phyloP scores from a whole-genome alignment of 176 grass and related monocot species.

The Oryza officinalis region DNA sequence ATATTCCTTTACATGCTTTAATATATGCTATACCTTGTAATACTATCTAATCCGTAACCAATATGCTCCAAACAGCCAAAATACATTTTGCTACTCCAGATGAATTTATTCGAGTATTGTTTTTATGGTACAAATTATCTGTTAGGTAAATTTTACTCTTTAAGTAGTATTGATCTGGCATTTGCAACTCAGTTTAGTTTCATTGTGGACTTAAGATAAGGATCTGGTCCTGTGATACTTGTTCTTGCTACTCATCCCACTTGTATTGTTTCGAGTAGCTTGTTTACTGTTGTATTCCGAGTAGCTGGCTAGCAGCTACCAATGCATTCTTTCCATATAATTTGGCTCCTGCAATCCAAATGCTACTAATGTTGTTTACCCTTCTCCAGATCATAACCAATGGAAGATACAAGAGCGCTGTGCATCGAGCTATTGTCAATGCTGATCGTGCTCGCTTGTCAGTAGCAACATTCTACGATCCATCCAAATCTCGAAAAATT shows the following conservation, averaged over 20 bases:
- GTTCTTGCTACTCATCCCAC: not conserved
- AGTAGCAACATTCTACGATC: slow-evolving; percentile 87
- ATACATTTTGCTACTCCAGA: not conserved
- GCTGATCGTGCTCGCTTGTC: slow-evolving; percentile 65
- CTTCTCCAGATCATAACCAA: slow-evolving; percentile 82
- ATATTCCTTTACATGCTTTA: slow-evolving; percentile 19
- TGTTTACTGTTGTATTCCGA: not conserved
- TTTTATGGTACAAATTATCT: not conserved
- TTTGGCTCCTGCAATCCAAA: not conserved
- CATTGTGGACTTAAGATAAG: not conserved
- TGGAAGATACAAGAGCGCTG: slow-evolving; percentile 69
- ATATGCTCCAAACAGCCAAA: not conserved
- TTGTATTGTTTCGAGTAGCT: not conserved
- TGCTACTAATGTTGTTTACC: slow-evolving; percentile 6
- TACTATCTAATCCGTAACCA: not conserved
- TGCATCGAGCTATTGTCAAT: slow-evolving; percentile 87
- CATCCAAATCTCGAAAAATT: slow-evolving; percentile 72
- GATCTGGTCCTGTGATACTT: slow-evolving; percentile 1
- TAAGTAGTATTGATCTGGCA: slow-evolving; percentile 1
- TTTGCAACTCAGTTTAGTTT: not conserved
- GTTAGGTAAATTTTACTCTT: not conserved
- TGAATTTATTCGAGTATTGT: not conserved
- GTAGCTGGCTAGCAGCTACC: not conserved
- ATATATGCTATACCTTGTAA: not conserved
- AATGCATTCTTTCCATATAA: not conserved